These are phyloP conservation scores for Tremella mesenterica DNA, from an alignment of 768 basidiomycete genomes.

Conservation along the genomic window DNA sequence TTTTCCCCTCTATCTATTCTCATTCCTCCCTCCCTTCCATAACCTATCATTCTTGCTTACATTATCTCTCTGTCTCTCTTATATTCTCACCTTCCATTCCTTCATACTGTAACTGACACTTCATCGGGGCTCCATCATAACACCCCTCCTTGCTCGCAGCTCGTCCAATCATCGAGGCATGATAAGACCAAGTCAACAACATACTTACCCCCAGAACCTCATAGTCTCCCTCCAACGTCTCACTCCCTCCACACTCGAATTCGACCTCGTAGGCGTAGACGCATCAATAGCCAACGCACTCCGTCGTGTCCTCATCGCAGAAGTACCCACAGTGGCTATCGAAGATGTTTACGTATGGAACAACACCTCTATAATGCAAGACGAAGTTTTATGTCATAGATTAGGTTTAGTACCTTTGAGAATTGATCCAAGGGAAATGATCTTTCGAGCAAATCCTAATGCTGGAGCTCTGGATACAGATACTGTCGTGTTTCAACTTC, in stretches of 20 bases:
- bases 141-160: neutral
- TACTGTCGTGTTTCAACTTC: constrained; percentile 77
- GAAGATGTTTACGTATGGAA: constrained; percentile 88
- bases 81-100: too few relatives aligned
- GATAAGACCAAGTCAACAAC: constrained; percentile 1
- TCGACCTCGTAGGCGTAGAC: constrained; percentile 91
- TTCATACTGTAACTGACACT: neutral
- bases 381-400: constrained; percentile 88
- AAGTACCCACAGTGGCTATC: constrained; percentile 86
- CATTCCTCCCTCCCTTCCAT: too few relatives aligned
- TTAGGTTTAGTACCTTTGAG: constrained; percentile 83
- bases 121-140: neutral
- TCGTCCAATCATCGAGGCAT: too few relatives aligned
- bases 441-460: constrained; percentile 33
- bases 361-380: constrained; percentile 86
- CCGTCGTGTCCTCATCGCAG: constrained; percentile 82
- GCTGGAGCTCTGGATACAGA: constrained; percentile 55
- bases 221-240: constrained; percentile 65
- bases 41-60: too few relatives aligned
- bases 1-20: constrained; percentile 9
- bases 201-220: constrained; percentile 51
- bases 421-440: constrained; percentile 67
- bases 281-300: constrained; percentile 93
- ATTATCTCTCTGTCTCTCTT: too few relatives aligned
- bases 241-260: constrained; percentile 77